These are phyloP conservation scores for Leersia perrieri DNA, from an alignment of 176 grass and related monocot species.

Conservation along the genomic window DNA sequence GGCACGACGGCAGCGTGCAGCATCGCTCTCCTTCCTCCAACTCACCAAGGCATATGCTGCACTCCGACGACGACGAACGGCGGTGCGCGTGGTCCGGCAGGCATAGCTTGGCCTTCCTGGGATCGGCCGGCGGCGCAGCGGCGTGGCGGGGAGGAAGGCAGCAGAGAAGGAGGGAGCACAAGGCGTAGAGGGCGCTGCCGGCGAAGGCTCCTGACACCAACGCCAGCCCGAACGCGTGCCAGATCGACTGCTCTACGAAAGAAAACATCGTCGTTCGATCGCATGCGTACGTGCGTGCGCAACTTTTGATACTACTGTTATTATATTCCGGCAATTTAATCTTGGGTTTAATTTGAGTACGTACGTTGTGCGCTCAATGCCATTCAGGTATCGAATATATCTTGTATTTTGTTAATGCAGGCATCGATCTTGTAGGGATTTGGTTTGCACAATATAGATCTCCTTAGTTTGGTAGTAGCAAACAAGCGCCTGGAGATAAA, in stretches of 20 bases:
- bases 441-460: too few relatives aligned
- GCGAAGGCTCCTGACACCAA: neutral
- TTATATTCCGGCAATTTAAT: too few relatives aligned
- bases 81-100: neutral
- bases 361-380: too few relatives aligned
- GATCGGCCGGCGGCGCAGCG: neutral
- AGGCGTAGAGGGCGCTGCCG: neutral
- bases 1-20: conserved; percentile 9
- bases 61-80: neutral
- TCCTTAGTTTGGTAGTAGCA: too few relatives aligned
- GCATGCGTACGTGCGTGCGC: too few relatives aligned
- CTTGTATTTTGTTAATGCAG: too few relatives aligned
- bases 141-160: neutral
- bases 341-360: too few relatives aligned
- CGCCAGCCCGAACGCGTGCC: neutral
- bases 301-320: neutral
- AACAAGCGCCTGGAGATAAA: too few relatives aligned
- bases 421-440: too few relatives aligned
- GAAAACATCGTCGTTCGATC: neutral
- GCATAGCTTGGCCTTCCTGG: neutral
- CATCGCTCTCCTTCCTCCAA: too few relatives aligned
- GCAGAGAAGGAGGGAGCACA: neutral
- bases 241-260: neutral
- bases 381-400: too few relatives aligned
- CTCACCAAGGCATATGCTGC: neutral